These are phyloP conservation scores for Auricularia sp. DNA, from an alignment of 768 basidiomycete genomes.

Conservation along the genomic window DNA sequence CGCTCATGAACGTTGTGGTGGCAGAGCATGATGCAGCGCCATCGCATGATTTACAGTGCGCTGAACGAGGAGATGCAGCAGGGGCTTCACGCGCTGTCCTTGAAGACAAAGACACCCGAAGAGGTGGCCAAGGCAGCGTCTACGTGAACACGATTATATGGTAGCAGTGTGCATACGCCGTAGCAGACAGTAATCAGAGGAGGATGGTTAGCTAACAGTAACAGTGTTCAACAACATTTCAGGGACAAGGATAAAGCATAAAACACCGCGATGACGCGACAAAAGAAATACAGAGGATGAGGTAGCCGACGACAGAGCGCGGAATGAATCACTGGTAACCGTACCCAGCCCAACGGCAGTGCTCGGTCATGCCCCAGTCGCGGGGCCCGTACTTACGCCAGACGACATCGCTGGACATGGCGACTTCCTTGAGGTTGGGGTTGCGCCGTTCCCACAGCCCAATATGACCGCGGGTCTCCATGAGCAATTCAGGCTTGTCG, in stretches of 20 bases:
- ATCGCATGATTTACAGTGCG: constrained; percentile 66
- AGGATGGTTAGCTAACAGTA: too few species aligned
- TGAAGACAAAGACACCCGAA: constrained; percentile 60
- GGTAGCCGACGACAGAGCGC: not conserved
- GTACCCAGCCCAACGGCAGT: not conserved
- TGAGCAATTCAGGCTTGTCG: not conserved
- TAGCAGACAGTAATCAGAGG: too few species aligned
- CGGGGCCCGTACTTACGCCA: not conserved
- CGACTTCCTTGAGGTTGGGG: not conserved
- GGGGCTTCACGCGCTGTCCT: constrained; percentile 68
- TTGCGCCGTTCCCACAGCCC: not conserved
- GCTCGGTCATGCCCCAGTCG: not conserved
- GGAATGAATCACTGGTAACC: not conserved
- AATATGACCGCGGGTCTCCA: not conserved
- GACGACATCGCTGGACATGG: not conserved
- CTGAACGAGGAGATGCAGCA: constrained; percentile 59
- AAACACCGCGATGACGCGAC: not conserved
- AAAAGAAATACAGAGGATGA: not conserved
- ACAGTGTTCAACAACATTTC: not conserved
- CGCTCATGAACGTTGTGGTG: constrained; percentile 1
- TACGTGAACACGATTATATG: not conserved
- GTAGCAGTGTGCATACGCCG: not conserved
- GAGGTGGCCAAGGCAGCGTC: constrained; percentile 24
- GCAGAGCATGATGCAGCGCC: constrained; percentile 69
- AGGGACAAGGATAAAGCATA: too few species aligned